Evolutionary conservation across 1,284 basidiomycete species (phyloP).

Genomic region (Cutaneotrichosporon cutaneum): DNA sequence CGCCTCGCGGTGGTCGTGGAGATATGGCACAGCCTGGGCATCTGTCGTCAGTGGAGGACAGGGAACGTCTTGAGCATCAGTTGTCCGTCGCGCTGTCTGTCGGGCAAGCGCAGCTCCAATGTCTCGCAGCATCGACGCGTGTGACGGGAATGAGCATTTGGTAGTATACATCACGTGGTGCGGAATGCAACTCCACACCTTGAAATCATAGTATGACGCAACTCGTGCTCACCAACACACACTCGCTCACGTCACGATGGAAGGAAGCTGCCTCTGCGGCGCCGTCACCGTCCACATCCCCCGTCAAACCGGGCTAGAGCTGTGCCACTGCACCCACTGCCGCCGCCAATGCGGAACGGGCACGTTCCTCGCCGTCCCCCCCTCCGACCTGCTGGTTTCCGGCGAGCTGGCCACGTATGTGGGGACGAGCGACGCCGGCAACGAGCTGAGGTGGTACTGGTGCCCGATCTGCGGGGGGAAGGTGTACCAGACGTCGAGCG

Average conservation of each 20-base stretch:
- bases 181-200: too few relatives aligned
- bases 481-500: background rate
- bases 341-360: background rate
- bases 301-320: background rate
- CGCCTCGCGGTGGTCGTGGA: too few relatives aligned
- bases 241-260: background rate
- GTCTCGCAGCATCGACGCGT: too few relatives aligned
- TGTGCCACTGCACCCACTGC: slow-evolving; percentile 6
- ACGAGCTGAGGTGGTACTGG: slow-evolving; percentile 1
- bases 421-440: background rate
- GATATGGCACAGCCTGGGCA: too few relatives aligned
- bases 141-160: too few relatives aligned
- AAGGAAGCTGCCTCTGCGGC: background rate
- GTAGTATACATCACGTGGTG: too few relatives aligned
- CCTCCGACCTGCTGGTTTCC: background rate
- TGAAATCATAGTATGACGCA: too few relatives aligned
- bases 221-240: too few relatives aligned
- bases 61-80: too few relatives aligned
- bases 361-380: background rate
- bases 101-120: too few relatives aligned
- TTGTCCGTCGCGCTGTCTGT: too few relatives aligned
- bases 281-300: background rate
- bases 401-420: background rate
- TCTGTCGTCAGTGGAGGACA: too few relatives aligned
- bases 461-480: background rate